phyloP scores from a whole-genome alignment of 106 monocot genomes.

The Dendrobium huoshanense region DNA sequence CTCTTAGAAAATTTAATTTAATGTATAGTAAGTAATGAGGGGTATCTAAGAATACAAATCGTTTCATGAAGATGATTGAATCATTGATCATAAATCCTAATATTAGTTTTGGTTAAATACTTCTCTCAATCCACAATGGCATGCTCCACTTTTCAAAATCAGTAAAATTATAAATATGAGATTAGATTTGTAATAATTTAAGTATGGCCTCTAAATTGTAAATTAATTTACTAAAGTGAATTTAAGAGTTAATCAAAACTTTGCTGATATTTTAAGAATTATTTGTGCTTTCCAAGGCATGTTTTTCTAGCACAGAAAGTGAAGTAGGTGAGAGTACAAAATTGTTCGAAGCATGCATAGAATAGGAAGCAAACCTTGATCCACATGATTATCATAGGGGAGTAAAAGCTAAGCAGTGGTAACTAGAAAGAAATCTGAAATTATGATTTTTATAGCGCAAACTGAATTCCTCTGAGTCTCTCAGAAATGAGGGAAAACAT shows the following conservation, averaged over 20 bases:
- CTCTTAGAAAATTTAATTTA: not conserved
- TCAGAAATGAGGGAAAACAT: not conserved
- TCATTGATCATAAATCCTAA: not conserved
- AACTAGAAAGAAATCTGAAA: not conserved
- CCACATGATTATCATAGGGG: not conserved
- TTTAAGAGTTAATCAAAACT: not conserved
- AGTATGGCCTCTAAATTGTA: not conserved
- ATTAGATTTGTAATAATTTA: not conserved
- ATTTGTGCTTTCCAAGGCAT: not conserved
- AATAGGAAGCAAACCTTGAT: not conserved
- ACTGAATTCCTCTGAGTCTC: not conserved
- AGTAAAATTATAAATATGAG: not conserved
- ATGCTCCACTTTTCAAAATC: not conserved
- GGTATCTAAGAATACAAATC: not conserved
- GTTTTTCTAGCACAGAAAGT: not conserved
- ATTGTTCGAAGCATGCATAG: not conserved
- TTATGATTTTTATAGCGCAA: not conserved
- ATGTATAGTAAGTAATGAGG: not conserved
- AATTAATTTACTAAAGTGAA: not conserved
- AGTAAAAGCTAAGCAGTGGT: not conserved
- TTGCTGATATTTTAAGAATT: not conserved
- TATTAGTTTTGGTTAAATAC: not conserved
- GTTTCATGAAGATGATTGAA: not conserved
- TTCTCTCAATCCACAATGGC: not conserved
- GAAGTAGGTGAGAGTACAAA: not conserved